phyloP scores from a whole-genome alignment of 441 rosid species.

The Adansonia rubrostipa region DNA sequence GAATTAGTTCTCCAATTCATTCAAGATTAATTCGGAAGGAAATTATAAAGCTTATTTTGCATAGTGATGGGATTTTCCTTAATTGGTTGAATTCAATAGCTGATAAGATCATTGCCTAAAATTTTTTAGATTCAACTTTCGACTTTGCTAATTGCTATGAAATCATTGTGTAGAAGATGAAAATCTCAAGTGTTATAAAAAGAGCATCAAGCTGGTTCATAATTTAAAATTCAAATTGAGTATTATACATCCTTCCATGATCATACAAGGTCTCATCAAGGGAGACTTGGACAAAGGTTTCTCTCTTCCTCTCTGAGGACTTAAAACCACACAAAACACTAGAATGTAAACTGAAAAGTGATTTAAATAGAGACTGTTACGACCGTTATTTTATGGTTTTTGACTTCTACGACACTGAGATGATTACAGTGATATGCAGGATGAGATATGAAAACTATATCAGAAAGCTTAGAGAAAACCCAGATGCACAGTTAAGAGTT shows the following conservation, averaged over 20 bases:
- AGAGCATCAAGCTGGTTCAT: slow-evolving; percentile 10
- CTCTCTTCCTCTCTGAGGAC: slow-evolving; percentile 41
- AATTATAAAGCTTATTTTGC: neutral
- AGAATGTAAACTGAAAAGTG: too few relatives aligned
- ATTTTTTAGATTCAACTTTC: neutral
- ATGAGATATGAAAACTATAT: slow-evolving; percentile 24
- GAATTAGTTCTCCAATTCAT: neutral
- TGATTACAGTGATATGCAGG: slow-evolving; percentile 43
- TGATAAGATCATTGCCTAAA: neutral
- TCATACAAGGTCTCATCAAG: slow-evolving; percentile 35
- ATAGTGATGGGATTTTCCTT: neutral
- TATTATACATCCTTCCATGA: slow-evolving; percentile 46
- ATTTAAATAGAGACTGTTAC: too few relatives aligned
- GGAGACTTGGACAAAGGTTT: slow-evolving; percentile 37
- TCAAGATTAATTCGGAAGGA: neutral
- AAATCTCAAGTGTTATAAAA: neutral
- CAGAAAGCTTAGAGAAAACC: slow-evolving; percentile 45
- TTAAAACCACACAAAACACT: slow-evolving; percentile 46
- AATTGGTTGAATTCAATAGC: neutral
- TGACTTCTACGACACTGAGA: slow-evolving; percentile 19
- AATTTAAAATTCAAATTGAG: slow-evolving; percentile 32
- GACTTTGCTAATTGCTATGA: neutral
- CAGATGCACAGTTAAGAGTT: slow-evolving; percentile 48
- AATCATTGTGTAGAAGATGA: neutral
- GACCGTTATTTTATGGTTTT: too few relatives aligned